A percentile compares a stretch with the other conserved stretches of the same genome.
These are phyloP conservation scores for Lojkania enalia DNA, from an alignment of 2,329 filamentous ascomycete genomes.

Conservation along the genomic window DNA sequence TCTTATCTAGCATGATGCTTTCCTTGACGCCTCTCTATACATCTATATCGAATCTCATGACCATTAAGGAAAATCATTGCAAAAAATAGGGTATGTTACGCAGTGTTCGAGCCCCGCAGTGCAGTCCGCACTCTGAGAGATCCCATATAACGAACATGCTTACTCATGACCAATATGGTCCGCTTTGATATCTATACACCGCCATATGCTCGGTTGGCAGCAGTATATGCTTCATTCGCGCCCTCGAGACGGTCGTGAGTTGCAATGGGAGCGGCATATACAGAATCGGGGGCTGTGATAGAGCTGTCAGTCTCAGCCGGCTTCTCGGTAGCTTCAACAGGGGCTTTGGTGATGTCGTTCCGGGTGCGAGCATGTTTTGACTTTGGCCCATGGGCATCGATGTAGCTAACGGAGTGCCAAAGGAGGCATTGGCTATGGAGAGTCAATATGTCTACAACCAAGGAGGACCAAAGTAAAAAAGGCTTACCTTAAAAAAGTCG, in stretches of 20 bases:
- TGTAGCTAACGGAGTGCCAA: slow-evolving; percentile 45
- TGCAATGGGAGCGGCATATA: not conserved
- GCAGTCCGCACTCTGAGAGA: not conserved
- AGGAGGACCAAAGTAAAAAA: not conserved
- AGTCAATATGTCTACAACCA: slow-evolving; percentile 3
- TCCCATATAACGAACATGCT: no score
- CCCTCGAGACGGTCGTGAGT: not conserved
- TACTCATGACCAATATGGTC: no score
- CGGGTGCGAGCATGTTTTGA: slow-evolving; percentile 40
- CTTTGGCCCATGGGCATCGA: slow-evolving; percentile 45
- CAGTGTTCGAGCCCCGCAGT: no score
- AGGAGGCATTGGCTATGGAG: slow-evolving; percentile 43
- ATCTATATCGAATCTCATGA: no score
- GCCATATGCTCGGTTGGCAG: not conserved
- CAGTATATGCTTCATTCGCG: not conserved
- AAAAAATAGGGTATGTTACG: no score
- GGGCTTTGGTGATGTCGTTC: slow-evolving; percentile 7
- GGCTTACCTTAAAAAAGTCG: slow-evolving; percentile 51
- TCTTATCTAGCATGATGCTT: no score
- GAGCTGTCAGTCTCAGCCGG: slow-evolving; percentile 1
- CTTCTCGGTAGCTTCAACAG: slow-evolving; percentile 14
- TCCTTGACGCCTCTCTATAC: no score
- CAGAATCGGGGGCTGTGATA: not conserved
- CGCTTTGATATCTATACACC: no score
- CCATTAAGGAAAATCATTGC: no score